Base-by-base conservation (phyloP, 805 yeast genomes). In the Tetrapisispora arboricola region DNA sequence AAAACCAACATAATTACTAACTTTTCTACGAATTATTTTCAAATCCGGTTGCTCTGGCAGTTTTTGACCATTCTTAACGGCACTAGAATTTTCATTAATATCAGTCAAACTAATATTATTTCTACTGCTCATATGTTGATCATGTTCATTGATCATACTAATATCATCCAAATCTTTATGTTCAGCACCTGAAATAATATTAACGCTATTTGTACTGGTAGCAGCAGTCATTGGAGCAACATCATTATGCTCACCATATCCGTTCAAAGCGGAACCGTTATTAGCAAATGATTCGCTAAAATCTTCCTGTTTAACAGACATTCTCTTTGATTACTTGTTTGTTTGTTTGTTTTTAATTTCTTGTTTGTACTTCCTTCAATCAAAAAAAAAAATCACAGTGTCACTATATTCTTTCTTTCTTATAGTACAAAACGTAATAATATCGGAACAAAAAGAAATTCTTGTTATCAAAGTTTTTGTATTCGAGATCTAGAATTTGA, bases 1-100 rank as follows among this genome's bases (percentile, higher is more conserved):
- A 66, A 92, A 92, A 6, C 98, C 98, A 42, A 92, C 98, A 60
- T 83, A 88, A 3, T 94, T 90, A 51, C 80, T 84, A 53, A 90
- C 76, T 60, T 86, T 86, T 53, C 94, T 80, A 52, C 81, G 79
- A 54, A 85, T 75, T 46, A 86, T 69, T 53, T 81, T 80, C 46
- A 68, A 52, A 37, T 66, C 69, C 18, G 68, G 65, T 40, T 60
- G 66, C 32, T 61, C 53, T 13, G 66, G 66, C 29, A 61, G 32
- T 6, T 48, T 47, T 42, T 59, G 65, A 2, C 38, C 37, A 26
- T 5, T 16, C 24, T 20, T 31, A 10, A 16, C 17, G 19, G 25
- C 27, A 31, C 8, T 13, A 6, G 13, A 9, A n/a, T 15, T 28
- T 28, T 15, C 31, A 28, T 28, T 28, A 15, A 28, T 28, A n/a